Percentiles rank a stretch among this genome's conserved stretches.
These are phyloP conservation scores for Microdochium nivale DNA, from an alignment of 2,329 filamentous ascomycete genomes.

Conservation along the genomic window DNA sequence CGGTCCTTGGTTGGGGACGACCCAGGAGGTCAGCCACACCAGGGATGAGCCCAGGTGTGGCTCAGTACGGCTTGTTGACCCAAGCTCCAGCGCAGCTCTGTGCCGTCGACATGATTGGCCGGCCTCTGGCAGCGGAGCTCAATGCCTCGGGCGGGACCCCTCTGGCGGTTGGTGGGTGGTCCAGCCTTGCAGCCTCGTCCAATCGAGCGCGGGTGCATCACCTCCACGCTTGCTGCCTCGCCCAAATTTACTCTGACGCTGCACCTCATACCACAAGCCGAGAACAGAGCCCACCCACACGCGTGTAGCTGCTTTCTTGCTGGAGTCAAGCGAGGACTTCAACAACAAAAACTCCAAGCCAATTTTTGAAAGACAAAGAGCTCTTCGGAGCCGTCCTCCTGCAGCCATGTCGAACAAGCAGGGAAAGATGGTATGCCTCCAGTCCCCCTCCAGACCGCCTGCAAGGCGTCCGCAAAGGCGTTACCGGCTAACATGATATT, in stretches of 20 bases:
- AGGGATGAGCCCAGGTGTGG: not conserved
- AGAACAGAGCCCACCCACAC: constrained; percentile 29
- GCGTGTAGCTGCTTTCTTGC: constrained; percentile 27
- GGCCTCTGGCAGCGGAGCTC: not conserved
- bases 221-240: constrained; percentile 20
- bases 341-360: constrained; percentile 18
- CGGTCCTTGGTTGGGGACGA: not conserved
- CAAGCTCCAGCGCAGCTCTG: not conserved
- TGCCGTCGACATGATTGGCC: not conserved
- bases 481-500: constrained; percentile 48
- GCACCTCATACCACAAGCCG: constrained; percentile 26
- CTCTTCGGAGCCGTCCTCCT: constrained; percentile 31
- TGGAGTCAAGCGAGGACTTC: constrained; percentile 25
- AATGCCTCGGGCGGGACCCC: constrained; percentile 1
- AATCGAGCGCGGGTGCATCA: not conserved
- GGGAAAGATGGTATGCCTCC: constrained; percentile 90
- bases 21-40: not conserved
- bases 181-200: constrained; percentile 15
- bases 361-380: constrained; percentile 37
- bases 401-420: constrained; percentile 79
- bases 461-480: constrained; percentile 40
- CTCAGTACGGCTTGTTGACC: not conserved
- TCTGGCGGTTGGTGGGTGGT: constrained; percentile 1
- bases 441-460: constrained; percentile 21
- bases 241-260: constrained; percentile 29